phyloP scores from a whole-genome alignment of 2,329 filamentous ascomycete species.

The Phoma sp. region DNA sequence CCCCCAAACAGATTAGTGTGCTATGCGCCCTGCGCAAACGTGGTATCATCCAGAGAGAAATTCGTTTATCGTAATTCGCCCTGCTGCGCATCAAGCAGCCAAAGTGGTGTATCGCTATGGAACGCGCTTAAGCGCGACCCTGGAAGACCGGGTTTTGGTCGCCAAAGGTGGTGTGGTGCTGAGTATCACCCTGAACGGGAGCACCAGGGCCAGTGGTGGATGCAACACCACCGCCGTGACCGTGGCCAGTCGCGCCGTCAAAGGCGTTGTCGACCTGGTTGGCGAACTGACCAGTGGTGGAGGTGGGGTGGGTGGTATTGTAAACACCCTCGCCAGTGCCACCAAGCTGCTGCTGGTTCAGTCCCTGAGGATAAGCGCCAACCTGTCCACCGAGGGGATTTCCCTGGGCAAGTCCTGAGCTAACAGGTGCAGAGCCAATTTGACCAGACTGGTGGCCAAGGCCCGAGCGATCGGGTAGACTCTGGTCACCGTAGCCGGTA shows the following conservation, averaged over 20 bases:
- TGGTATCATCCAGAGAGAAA: slow-evolving; percentile 46
- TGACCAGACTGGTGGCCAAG: slow-evolving; percentile 19
- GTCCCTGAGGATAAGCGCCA: slow-evolving; percentile 16
- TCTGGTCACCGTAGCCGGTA: slow-evolving; percentile 9
- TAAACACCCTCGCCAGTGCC: slow-evolving; percentile 13
- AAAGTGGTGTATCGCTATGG: slow-evolving; percentile 17
- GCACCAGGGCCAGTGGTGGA: slow-evolving; percentile 23
- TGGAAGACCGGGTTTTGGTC: slow-evolving; percentile 54
- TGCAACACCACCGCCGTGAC: slow-evolving; percentile 20
- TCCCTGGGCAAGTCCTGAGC: slow-evolving; percentile 5
- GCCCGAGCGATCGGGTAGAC: slow-evolving; percentile 13
- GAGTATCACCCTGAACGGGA: slow-evolving; percentile 13
- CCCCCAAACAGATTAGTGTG: slow-evolving; percentile 10
- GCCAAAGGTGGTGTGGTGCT: slow-evolving; percentile 51
- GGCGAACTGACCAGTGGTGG: slow-evolving; percentile 45
- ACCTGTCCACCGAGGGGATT: slow-evolving; percentile 6
- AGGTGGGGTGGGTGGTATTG: slow-evolving; percentile 17
- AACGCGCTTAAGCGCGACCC: slow-evolving; percentile 39
- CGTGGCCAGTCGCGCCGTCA: slow-evolving; percentile 27
- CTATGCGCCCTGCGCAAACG: slow-evolving; percentile 24
- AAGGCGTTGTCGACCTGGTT: slow-evolving; percentile 57
- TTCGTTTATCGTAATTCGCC: slow-evolving; percentile 30
- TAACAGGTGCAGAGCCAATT: slow-evolving; percentile 13
- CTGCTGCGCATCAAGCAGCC: slow-evolving; percentile 5
- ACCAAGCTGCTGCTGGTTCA: slow-evolving; percentile 20